Evolutionary conservation across 805 yeast species (phyloP), one percentile per base, ranked within the genome.

Genomic region (Candida vaughaniae): DNA sequence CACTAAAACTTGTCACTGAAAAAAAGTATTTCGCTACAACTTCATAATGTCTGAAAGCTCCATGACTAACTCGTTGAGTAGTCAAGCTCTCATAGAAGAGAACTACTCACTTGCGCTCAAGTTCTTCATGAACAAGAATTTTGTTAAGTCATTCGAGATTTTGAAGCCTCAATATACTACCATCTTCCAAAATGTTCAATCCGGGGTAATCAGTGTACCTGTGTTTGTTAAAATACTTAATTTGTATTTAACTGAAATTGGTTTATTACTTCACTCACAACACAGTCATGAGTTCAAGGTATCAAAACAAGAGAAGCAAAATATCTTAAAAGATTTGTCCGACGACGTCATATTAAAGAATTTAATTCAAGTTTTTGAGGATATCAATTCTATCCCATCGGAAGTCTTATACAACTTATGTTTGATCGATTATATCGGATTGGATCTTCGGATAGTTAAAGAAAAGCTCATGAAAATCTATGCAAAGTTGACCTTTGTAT

Each of bases 91-190:
- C 7, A 31, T 45, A 19, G 49, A 45, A 16, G 39, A 30, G 18
- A 39, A 34, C 18, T 68, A 65, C 41, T 53, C 58, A 34, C 43
- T 66, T 31, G 61, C 73, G 2, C 49, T 64, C 41, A 68, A 68
- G 47, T 52, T 52, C 33, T 68, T 68, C 48, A 54, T 63, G 49
- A 66, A 64, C 44, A 64, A 59, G 47, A 57, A 64, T 43, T 55
- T 66, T 28, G 51, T 43, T 4, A 53, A 56, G 33, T 66, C 72
- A 8, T 66, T 50, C 37, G 53, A 39, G 15, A 43, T 65, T 8
- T 43, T 55, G 16, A 43, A 43, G 31, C 42, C 48, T 29, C 43
- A 61, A 22, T 60, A 60, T 37, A 41, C 40, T 15, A 42, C 40
- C 10, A 36, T 54, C 11, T 49, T 54, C 35, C 35, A 42, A 10